These are phyloP conservation scores for Candida loeiensis DNA, from an alignment of 805 yeast genomes.

Conservation along the genomic window DNA sequence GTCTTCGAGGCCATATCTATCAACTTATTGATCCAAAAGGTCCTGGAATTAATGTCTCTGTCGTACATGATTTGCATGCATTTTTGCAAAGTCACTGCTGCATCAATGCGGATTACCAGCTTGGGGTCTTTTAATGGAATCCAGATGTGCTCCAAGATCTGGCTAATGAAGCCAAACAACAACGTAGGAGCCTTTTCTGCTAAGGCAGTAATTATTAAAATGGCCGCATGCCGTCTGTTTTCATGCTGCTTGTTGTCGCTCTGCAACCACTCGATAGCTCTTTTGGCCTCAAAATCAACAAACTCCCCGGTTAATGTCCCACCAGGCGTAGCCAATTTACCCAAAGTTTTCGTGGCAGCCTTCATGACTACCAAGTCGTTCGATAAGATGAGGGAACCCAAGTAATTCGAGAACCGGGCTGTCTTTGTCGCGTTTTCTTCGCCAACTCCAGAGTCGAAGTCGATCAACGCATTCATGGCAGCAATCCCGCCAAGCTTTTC, in stretches of 20 bases:
- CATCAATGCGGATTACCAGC: slow-evolving; percentile 69
- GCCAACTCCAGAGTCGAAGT: slow-evolving; percentile 68
- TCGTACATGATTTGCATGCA: slow-evolving; percentile 77
- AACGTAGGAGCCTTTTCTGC: slow-evolving; percentile 86
- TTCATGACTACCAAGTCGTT: slow-evolving; percentile 82
- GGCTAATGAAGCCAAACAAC: slow-evolving; percentile 71
- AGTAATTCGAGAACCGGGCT: slow-evolving; percentile 85
- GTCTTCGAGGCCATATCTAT: slow-evolving; percentile 66
- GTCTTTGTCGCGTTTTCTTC: slow-evolving; percentile 86
- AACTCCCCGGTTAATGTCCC: slow-evolving; percentile 87
- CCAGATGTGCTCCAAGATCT: slow-evolving; percentile 83
- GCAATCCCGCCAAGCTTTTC: slow-evolving; percentile 87
- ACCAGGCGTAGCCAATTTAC: slow-evolving; percentile 85
- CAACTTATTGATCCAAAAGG: slow-evolving; percentile 70
- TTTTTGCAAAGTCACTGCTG: slow-evolving; percentile 74
- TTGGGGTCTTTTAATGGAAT: slow-evolving; percentile 79
- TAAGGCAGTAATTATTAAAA: slow-evolving; percentile 73
- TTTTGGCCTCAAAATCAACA: slow-evolving; percentile 87
- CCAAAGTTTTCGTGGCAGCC: slow-evolving; percentile 81
- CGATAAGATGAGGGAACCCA: slow-evolving; percentile 75
- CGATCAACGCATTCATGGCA: slow-evolving; percentile 85
- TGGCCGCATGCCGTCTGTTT: slow-evolving; percentile 85
- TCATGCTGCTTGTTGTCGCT: slow-evolving; percentile 74
- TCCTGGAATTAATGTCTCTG: slow-evolving; percentile 67
- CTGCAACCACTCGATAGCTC: slow-evolving; percentile 87